Conservation (phyloP, 2,329 filamentous ascomycete species). For the Penicillium corylophilum region DNA sequence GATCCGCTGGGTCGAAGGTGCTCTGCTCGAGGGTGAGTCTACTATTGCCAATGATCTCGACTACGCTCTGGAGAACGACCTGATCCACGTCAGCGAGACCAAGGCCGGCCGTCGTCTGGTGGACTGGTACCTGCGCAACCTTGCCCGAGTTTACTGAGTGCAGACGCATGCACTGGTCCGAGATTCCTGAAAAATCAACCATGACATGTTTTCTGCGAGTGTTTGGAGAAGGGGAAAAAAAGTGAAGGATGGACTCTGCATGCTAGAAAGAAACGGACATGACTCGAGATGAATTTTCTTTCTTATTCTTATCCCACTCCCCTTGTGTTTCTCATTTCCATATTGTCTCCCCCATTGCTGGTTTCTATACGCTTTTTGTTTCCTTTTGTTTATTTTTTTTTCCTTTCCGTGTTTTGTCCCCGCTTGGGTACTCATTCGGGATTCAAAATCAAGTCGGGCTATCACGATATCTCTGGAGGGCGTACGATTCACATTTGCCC, state of each 20-base stretch:
- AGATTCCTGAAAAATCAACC: background rate
- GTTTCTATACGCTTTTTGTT: slow-evolving; percentile 16
- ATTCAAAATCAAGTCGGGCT: slow-evolving; percentile 24
- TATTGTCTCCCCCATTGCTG: slow-evolving; percentile 15
- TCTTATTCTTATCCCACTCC: slow-evolving; percentile 22
- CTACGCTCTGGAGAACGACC: slow-evolving; percentile 92
- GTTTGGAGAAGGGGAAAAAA: slow-evolving; percentile 15
- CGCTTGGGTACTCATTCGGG: slow-evolving; percentile 11
- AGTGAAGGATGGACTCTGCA: slow-evolving; percentile 23
- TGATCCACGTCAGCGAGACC: slow-evolving; percentile 98
- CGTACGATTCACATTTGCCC: slow-evolving; percentile 26
- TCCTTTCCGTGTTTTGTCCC: slow-evolving; percentile 9
- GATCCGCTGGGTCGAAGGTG: slow-evolving; percentile 87
- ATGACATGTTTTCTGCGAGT: slow-evolving; percentile 6
- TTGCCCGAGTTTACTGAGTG: slow-evolving; percentile 84
- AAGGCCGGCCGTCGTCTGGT: slow-evolving; percentile 97
- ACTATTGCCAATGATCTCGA: slow-evolving; percentile 94
- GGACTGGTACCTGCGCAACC: slow-evolving; percentile 98
- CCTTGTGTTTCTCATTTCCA: slow-evolving; percentile 21
- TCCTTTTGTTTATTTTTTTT: slow-evolving; percentile 9
- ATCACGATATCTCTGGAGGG: slow-evolving; percentile 25
- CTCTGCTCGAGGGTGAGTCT: slow-evolving; percentile 85
- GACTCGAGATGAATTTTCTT: slow-evolving; percentile 31
- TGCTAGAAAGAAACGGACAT: slow-evolving; percentile 28
- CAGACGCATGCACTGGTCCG: background rate